A percentile compares a stretch with the other conserved stretches of the same genome.
These are phyloP conservation scores for Xylariaceae sp. DNA, from an alignment of 2,329 filamentous ascomycete species.

Conservation along the genomic window DNA sequence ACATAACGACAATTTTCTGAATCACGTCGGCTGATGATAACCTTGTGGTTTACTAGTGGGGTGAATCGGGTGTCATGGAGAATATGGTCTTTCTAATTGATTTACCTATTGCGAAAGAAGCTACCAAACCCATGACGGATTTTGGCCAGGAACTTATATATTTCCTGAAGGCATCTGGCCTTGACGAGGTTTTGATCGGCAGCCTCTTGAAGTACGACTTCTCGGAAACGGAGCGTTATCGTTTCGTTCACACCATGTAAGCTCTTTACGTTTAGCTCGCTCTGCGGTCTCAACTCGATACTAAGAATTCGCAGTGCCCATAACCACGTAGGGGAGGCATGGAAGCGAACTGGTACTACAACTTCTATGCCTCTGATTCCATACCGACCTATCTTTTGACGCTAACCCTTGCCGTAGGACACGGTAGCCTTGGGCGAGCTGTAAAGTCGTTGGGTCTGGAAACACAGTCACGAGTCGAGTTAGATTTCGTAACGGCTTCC, in stretches of 20 bases:
- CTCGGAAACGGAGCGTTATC: constrained; percentile 61
- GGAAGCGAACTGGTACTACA: constrained; percentile 41
- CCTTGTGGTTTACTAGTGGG: constrained; percentile 51
- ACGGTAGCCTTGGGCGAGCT: constrained; percentile 65
- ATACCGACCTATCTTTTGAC: neutral
- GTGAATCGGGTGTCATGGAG: constrained; percentile 76
- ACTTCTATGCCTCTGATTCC: constrained; percentile 7
- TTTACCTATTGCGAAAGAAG: constrained; percentile 57
- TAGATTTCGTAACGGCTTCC: constrained; percentile 78
- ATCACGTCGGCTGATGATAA: neutral
- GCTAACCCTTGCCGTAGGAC: constrained; percentile 47
- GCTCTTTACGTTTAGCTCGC: constrained; percentile 24
- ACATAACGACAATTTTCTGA: neutral
- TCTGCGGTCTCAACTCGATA: neutral
- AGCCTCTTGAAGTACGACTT: constrained; percentile 81
- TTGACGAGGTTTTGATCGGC: constrained; percentile 58
- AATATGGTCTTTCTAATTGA: constrained; percentile 93
- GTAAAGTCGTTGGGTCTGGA: constrained; percentile 59
- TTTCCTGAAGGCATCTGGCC: constrained; percentile 62
- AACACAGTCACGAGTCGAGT: constrained; percentile 49
- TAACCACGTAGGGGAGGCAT: constrained; percentile 48
- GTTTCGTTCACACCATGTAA: constrained; percentile 82
- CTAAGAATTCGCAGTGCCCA: constrained; percentile 40
- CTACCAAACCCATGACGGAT: constrained; percentile 35
- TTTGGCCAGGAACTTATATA: constrained; percentile 68